A percentile compares a stretch with the other conserved stretches of the same genome.
These are phyloP conservation scores for Epichloe gansuensis DNA, from an alignment of 2,329 filamentous ascomycete genomes.

Conservation along the genomic window DNA sequence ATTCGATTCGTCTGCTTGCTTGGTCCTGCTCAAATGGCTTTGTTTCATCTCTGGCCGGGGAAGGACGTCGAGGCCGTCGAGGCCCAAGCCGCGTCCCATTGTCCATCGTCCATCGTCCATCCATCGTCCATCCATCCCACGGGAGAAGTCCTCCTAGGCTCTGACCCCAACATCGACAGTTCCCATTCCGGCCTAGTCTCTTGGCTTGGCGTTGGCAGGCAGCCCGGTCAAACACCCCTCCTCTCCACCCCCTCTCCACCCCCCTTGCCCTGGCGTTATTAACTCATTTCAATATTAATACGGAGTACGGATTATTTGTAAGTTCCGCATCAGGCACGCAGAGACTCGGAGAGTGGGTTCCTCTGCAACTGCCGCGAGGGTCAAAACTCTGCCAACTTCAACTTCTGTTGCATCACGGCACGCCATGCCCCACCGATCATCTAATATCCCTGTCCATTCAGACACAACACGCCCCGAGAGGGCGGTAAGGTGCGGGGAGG, in stretches of 20 bases:
- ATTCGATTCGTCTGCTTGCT: neutral
- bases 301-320: no score
- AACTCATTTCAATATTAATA: neutral
- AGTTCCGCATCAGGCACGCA: neutral
- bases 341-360: neutral
- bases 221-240: neutral
- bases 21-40: neutral
- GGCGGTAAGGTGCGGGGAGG: no score
- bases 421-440: neutral
- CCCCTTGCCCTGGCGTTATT: neutral
- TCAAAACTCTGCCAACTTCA: neutral
- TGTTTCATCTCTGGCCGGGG: constrained; percentile 1
- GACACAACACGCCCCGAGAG: neutral
- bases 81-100: neutral
- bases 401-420: neutral
- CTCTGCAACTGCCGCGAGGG: neutral
- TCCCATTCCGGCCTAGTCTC: neutral
- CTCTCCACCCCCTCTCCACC: no score
- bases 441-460: neutral
- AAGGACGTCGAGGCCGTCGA: neutral
- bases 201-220: neutral
- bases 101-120: no score
- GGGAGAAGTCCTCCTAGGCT: no score
- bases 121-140: no score
- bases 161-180: neutral